Evolutionary conservation across 2,329 filamentous ascomycete genomes (phyloP), one percentile per base, ranked within the genome.

Genomic region (Fusarium zealandicum): DNA sequence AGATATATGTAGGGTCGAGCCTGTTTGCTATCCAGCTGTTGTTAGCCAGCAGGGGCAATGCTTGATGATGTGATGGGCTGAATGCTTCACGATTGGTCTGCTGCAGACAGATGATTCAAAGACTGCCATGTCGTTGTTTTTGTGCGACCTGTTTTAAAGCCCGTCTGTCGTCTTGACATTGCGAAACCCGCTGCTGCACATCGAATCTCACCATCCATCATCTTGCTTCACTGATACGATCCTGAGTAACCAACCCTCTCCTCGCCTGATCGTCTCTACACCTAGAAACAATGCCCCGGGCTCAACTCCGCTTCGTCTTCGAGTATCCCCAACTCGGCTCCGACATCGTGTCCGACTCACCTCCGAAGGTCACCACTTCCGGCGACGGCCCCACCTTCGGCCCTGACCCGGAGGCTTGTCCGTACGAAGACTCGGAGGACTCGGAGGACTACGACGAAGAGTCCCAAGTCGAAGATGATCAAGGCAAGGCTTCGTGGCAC

Each of bases 341-440:
- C 3, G 20, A 38, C 9, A 30, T 56, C 28, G 43, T 59, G 5
- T 48, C 59, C 5, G 16, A 37, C 18, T 40, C 36, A 22, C 45
- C 54, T 17, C 37, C 44, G 5, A 30, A 5, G 6, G 28, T 31
- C 12, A 11, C 27, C 35, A 10, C 42, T 5, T 22, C 27, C 35
- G 27, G 14, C 7, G n/a, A 25, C 9, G 31, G 32, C 36, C 36
- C 37, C 20, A 20, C 14, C 18, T 39, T 12, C 18, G 33, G 35
- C 16, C 30, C 18, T 4, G 49, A 41, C 40, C 39, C 40, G 33
- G 40, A 43, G 14, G 16, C 31, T 22, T 22, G 2, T 12, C 28
- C 32, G 13, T 32, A 40, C 12, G 28, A 32, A 13, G 45, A 45
- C 11, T 37, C n/a, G 11, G 17, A 22, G 1, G 47, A 30, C 13